Evolutionary conservation across 257 asterid species (phyloP).

Genomic region (Penstemon newberryi): DNA sequence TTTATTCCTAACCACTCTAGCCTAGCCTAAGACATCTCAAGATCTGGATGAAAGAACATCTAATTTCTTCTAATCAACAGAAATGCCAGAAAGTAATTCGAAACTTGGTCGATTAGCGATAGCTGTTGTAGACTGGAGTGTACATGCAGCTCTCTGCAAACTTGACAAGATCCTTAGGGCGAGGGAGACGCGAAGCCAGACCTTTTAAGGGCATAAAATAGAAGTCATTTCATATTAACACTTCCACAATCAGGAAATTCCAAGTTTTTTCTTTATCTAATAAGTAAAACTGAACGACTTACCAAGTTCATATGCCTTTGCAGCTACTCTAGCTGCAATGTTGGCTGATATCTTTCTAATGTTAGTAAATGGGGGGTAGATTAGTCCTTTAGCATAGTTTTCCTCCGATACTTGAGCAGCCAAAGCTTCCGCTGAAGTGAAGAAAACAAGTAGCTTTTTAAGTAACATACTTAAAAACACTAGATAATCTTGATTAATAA

Average conservation of each 20-base stretch:
- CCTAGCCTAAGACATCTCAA: background rate
- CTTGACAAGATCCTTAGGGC: slow-evolving; percentile 72
- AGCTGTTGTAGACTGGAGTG: slow-evolving; percentile 72
- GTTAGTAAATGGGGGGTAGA: slow-evolving; percentile 80
- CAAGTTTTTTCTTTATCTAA: background rate
- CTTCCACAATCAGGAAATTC: background rate
- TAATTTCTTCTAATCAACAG: too few species aligned
- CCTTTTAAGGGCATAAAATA: slow-evolving; percentile 48
- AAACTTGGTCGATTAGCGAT: slow-evolving; percentile 38
- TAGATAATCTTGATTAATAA: background rate
- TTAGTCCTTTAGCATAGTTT: slow-evolving; percentile 67
- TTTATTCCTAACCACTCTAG: too few species aligned
- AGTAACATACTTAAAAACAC: background rate
- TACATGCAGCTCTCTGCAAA: slow-evolving; percentile 96
- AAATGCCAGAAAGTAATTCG: too few species aligned
- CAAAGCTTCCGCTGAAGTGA: slow-evolving; percentile 75
- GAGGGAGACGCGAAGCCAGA: slow-evolving; percentile 81
- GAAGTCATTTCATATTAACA: slow-evolving; percentile 17
- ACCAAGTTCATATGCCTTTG: slow-evolving; percentile 93
- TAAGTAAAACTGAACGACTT: slow-evolving; percentile 22
- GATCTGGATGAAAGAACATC: too few species aligned
- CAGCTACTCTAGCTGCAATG: slow-evolving; percentile 93
- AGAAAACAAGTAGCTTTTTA: slow-evolving; percentile 5
- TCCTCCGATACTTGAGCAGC: slow-evolving; percentile 73
- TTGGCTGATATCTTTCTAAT: slow-evolving; percentile 85